phyloP scores from a whole-genome alignment of 441 rosid species.

The Arabidopsis hybrid region DNA sequence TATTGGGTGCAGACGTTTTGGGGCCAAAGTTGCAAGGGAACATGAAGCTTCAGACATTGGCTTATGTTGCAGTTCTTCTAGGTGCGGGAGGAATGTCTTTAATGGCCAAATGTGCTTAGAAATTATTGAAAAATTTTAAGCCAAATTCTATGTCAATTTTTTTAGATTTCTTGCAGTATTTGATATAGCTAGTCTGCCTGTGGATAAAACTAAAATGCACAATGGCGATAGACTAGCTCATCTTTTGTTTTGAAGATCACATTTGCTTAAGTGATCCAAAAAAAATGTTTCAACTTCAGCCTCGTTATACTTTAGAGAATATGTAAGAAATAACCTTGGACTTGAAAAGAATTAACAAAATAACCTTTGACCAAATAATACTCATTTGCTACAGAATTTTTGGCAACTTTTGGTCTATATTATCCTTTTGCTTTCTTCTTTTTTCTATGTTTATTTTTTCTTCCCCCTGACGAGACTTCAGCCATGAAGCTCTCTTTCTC shows the following conservation, averaged over 20 bases:
- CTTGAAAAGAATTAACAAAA: too few relatives aligned
- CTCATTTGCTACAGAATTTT: too few relatives aligned
- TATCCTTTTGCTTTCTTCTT: too few relatives aligned
- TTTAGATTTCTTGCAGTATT: neutral
- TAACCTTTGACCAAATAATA: too few relatives aligned
- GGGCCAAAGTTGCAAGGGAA: slow-evolving; percentile 56
- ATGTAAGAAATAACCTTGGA: too few relatives aligned
- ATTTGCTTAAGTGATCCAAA: neutral
- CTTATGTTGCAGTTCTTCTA: slow-evolving; percentile 49
- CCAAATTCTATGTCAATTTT: neutral
- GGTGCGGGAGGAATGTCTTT: slow-evolving; percentile 61
- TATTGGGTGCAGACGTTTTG: slow-evolving; percentile 54
- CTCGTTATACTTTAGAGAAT: too few relatives aligned
- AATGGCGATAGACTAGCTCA: neutral
- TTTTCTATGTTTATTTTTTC: too few relatives aligned
- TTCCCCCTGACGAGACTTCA: too few relatives aligned
- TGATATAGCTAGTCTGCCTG: neutral
- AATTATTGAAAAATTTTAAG: neutral
- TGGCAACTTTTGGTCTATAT: too few relatives aligned
- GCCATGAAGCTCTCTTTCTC: too few relatives aligned
- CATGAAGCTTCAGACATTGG: slow-evolving; percentile 48
- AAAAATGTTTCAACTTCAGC: neutral
- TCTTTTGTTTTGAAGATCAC: neutral
- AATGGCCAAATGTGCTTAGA: slow-evolving; percentile 65
- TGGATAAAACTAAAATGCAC: neutral